These are phyloP conservation scores for Spirogloea muscicola DNA, from an alignment of 139 green algal species.

Conservation along the genomic window DNA sequence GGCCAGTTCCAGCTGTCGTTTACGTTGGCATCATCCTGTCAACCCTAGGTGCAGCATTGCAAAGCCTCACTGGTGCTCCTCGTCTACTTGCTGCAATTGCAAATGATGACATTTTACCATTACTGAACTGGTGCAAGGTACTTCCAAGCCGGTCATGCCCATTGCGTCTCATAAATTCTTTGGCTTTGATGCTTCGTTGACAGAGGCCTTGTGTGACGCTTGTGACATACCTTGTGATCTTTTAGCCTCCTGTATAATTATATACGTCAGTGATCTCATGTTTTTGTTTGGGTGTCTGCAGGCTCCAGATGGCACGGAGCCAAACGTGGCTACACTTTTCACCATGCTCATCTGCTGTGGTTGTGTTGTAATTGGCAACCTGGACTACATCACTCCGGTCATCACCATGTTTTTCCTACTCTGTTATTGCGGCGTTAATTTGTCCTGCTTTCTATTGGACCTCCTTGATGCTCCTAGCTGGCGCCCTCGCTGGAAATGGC, in stretches of 20 bases:
- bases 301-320: slow-evolving; percentile 6
- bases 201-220: too few relatives aligned
- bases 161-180: neutral
- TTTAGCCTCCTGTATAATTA: neutral
- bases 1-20: slow-evolving; percentile 20
- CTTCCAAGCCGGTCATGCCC: too few relatives aligned
- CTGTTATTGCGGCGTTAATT: slow-evolving; percentile 38
- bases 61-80: slow-evolving; percentile 26
- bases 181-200: too few relatives aligned
- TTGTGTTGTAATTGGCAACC: slow-evolving; percentile 9
- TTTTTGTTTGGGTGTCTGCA: neutral
- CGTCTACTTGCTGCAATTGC: slow-evolving; percentile 37
- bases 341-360: slow-evolving; percentile 1
- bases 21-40: slow-evolving; percentile 40
- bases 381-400: slow-evolving; percentile 33
- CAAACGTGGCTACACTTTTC: slow-evolving; percentile 8
- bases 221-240: neutral
- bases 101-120: slow-evolving; percentile 32
- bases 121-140: slow-evolving; percentile 1
- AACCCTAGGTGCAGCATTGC: slow-evolving; percentile 33
- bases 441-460: slow-evolving; percentile 29
- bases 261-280: neutral
- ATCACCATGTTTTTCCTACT: slow-evolving; percentile 48
- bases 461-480: slow-evolving; percentile 21
- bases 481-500: slow-evolving; percentile 25